A percentile compares a stretch with the other conserved stretches of the same genome.
Conservation (phyloP, 768 basidiomycete species). For the Hygrocybe punicea region DNA sequence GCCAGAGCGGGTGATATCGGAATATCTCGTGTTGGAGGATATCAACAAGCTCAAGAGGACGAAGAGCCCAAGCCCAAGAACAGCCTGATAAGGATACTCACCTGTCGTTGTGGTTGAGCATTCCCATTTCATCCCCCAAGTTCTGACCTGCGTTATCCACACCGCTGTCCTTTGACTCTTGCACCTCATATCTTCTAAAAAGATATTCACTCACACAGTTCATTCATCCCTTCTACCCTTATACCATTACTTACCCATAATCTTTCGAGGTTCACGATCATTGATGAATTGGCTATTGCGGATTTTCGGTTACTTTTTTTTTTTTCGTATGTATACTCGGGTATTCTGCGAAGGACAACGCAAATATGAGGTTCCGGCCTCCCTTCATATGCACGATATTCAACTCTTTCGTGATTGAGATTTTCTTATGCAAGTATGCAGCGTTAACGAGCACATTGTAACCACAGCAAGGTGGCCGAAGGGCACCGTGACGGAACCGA, state of each 20-base stretch:
- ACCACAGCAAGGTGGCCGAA: no score
- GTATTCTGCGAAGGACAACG: no score
- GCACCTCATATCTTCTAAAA: not conserved
- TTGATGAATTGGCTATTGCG: not conserved
- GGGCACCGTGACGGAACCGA: constrained; percentile 35
- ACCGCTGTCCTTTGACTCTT: not conserved
- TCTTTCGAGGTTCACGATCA: not conserved
- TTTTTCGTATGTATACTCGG: not conserved
- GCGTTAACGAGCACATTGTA: no score
- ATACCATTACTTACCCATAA: constrained; percentile 1
- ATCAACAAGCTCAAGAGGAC: constrained; percentile 54
- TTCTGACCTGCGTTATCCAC: not conserved
- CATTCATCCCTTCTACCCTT: not conserved
- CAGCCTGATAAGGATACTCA: constrained; percentile 64
- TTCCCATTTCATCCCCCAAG: not conserved
- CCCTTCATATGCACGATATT: no score
- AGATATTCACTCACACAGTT: not conserved
- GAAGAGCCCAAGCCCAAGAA: constrained; percentile 45
- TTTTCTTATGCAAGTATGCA: no score
- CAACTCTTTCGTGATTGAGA: no score
- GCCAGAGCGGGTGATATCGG: constrained; percentile 69
- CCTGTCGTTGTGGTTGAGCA: constrained; percentile 68
- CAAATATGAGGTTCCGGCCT: no score
- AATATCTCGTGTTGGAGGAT: constrained; percentile 57
- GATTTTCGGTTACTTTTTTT: not conserved